Evolutionary conservation across 2,329 filamentous ascomycete species (phyloP).

Genomic region (Exophiala sp.): DNA sequence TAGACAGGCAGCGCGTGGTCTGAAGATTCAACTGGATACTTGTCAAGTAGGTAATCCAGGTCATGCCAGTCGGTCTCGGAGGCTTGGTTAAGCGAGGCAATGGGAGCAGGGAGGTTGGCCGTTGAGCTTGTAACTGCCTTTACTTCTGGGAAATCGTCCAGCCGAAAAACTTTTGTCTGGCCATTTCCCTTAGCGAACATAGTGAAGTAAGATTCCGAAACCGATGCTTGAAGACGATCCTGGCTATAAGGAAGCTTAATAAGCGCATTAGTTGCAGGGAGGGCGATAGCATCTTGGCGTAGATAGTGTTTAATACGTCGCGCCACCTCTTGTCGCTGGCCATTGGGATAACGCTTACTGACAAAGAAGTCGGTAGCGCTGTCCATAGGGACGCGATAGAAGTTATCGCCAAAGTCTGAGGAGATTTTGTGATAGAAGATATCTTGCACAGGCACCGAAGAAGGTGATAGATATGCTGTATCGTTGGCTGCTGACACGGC

Average conservation of each 20-base stretch:
- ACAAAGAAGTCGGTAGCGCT: constrained; percentile 8
- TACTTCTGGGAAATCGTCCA: constrained; percentile 19
- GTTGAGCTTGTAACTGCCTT: neutral
- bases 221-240: constrained; percentile 1
- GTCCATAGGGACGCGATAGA: constrained; percentile 28
- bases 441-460: constrained; percentile 36
- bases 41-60: constrained; percentile 37
- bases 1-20: constrained; percentile 45
- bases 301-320: constrained; percentile 17
- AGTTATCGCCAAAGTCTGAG: constrained; percentile 29
- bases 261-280: constrained; percentile 6
- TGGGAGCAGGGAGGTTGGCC: neutral
- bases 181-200: constrained; percentile 9
- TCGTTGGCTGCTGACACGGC: neutral
- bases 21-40: constrained; percentile 38
- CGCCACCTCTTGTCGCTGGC: constrained; percentile 17
- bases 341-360: constrained; percentile 26
- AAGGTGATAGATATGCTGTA: constrained; percentile 35
- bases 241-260: constrained; percentile 16
- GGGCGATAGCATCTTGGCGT: constrained; percentile 2
- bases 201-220: constrained; percentile 19
- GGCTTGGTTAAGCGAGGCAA: neutral
- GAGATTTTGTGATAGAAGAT: constrained; percentile 40
- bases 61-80: constrained; percentile 16
- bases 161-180: constrained; percentile 7